Conservation (phyloP, 345 rosid genomes). For the Arabidopsis arenosa region DNA sequence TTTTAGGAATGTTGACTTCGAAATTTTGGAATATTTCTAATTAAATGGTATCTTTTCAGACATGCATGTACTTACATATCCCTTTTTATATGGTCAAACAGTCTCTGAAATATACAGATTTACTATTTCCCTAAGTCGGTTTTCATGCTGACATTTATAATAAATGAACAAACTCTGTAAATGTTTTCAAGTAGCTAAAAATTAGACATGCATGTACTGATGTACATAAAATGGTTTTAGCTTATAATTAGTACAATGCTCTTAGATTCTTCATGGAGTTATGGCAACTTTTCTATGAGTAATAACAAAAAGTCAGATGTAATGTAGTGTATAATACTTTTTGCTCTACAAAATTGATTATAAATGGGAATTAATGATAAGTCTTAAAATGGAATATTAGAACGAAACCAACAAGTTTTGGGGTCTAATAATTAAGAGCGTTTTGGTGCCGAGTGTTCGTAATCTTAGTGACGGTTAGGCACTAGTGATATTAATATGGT, state of each 20-base stretch:
- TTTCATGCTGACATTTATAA: slow-evolving; percentile 22
- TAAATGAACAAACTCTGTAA: background rate
- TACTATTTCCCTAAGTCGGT: slow-evolving; percentile 29
- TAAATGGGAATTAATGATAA: background rate
- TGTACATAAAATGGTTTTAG: background rate
- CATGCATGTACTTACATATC: slow-evolving; percentile 27
- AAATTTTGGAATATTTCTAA: background rate
- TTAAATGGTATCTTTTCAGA: slow-evolving; percentile 15
- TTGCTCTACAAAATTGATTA: background rate
- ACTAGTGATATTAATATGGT: background rate
- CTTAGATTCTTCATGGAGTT: slow-evolving; percentile 1
- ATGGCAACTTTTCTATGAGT: background rate
- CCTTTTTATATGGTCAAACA: slow-evolving; percentile 27
- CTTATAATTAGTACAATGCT: background rate
- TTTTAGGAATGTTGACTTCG: slow-evolving; percentile 5
- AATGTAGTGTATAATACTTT: background rate
- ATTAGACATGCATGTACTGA: background rate
- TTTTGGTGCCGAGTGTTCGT: background rate
- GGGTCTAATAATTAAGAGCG: background rate
- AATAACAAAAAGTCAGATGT: background rate
- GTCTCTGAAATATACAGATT: slow-evolving; percentile 24
- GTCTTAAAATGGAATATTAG: background rate
- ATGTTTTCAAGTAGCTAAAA: background rate
- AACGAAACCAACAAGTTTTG: background rate
- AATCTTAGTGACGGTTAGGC: background rate